Evolutionary conservation across 139 green algal species (phyloP).

Genomic region (Yamagishiella unicocca): DNA sequence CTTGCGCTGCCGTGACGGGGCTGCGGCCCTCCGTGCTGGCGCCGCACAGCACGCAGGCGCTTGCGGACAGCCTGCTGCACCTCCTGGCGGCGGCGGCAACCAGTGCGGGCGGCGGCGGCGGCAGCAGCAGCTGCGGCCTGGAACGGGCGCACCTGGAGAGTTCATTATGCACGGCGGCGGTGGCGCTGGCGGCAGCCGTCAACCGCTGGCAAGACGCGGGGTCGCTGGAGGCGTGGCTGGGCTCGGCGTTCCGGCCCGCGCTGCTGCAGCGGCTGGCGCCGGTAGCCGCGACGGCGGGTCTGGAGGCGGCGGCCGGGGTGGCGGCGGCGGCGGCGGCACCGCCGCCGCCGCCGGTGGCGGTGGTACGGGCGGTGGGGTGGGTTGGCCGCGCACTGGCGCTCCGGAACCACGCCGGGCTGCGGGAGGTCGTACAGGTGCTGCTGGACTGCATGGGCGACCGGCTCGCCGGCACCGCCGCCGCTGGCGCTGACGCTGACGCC

Average conservation of each 20-base stretch:
- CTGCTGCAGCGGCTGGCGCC: not conserved
- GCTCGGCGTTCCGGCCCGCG: not conserved
- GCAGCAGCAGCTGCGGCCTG: not conserved
- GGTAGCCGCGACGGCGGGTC: not conserved
- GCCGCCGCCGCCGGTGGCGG: not conserved
- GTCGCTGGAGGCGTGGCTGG: conserved; percentile 13
- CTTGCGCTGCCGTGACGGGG: conserved; percentile 3
- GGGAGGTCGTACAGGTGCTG: not conserved
- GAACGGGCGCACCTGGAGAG: too few species aligned
- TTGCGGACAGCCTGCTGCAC: conserved; percentile 23
- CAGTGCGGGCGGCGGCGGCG: not conserved
- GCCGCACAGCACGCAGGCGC: conserved; percentile 9
- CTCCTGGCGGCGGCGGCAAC: not conserved
- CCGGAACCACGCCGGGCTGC: conserved; percentile 5
- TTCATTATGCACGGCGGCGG: not conserved
- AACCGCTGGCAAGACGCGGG: conserved; percentile 30
- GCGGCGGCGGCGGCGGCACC: not conserved
- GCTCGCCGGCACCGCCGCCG: not conserved
- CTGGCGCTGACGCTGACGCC: not conserved
- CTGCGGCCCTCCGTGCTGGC: conserved; percentile 14
- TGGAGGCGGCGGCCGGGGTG: not conserved
- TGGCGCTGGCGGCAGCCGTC: conserved; percentile 19
- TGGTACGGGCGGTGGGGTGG: conserved; percentile 19
- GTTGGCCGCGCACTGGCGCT: conserved; percentile 31
- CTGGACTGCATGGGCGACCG: not conserved